A percentile compares a stretch with the other conserved stretches of the same genome.
These are phyloP conservation scores for Lonicera japonica DNA, from an alignment of 129 eudicot genomes.

Conservation along the genomic window DNA sequence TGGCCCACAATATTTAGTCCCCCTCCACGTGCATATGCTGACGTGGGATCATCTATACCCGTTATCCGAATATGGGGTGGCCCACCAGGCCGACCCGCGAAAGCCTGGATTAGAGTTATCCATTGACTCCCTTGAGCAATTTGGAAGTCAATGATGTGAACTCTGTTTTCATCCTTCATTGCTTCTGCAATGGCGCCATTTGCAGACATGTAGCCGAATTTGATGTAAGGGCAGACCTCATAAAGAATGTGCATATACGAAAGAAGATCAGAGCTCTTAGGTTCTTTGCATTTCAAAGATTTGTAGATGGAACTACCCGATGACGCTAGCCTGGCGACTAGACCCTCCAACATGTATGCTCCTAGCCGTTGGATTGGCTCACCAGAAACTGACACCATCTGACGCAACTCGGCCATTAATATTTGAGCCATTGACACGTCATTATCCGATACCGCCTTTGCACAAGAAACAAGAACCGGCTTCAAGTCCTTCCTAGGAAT, in stretches of 20 bases:
- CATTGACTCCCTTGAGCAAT: conserved; percentile 83
- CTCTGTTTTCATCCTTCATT: conserved; percentile 53
- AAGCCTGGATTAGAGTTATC: conserved; percentile 72
- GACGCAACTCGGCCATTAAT: conserved; percentile 56
- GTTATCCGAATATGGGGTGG: conserved; percentile 82
- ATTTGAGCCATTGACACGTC: conserved; percentile 40
- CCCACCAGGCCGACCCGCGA: conserved; percentile 70
- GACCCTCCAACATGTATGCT: conserved; percentile 82
- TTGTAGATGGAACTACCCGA: conserved; percentile 67
- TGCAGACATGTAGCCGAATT: conserved; percentile 88
- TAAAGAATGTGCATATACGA: conserved; percentile 60
- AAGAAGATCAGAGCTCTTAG: conserved; percentile 45
- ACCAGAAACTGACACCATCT: conserved; percentile 73
- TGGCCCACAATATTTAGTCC: conserved; percentile 55
- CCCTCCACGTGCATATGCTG: conserved; percentile 70
- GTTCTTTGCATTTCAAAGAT: conserved; percentile 44
- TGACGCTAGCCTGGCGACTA: conserved; percentile 56
- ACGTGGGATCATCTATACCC: conserved; percentile 50
- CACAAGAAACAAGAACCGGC: conserved; percentile 53
- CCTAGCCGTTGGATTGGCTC: conserved; percentile 75
- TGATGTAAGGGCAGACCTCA: conserved; percentile 70
- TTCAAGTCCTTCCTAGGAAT: conserved; percentile 60
- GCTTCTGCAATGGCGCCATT: conserved; percentile 88
- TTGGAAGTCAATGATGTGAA: conserved; percentile 72
- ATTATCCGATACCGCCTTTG: conserved; percentile 48